Conservation (phyloP, 2,329 filamentous ascomycete genomes). For the Hymenoscyphus fructigenus region DNA sequence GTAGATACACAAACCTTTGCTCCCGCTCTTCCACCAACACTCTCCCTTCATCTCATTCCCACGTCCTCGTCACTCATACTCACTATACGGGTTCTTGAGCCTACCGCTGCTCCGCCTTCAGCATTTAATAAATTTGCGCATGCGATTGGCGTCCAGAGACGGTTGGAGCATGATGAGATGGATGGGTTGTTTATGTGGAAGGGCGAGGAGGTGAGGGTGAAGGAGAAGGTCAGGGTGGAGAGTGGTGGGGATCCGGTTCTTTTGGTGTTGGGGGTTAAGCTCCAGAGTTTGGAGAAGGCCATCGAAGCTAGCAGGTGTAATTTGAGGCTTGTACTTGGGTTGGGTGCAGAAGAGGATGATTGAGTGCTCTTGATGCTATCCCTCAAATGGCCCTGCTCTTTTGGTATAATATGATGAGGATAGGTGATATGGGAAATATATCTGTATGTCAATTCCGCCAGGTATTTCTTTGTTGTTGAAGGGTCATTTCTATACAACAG, state of each 20-base stretch:
- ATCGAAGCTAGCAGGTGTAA: conserved; percentile 69
- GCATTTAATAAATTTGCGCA: conserved; percentile 67
- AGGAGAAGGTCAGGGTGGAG: conserved; percentile 86
- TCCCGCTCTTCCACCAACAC: conserved; percentile 59
- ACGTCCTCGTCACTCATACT: conserved; percentile 70
- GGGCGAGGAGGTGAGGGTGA: conserved; percentile 74
- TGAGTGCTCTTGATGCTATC: not conserved
- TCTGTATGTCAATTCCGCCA: not conserved
- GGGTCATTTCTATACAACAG: not conserved
- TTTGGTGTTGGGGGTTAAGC: conserved; percentile 79
- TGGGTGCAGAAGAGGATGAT: conserved; percentile 6
- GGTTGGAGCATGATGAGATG: conserved; percentile 75
- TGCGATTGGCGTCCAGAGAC: conserved; percentile 64
- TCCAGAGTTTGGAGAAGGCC: conserved; percentile 73
- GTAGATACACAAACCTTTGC: conserved; percentile 50
- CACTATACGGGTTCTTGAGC: conserved; percentile 67
- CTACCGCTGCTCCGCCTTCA: conserved; percentile 58
- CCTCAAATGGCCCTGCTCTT: not conserved
- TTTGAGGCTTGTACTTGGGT: conserved; percentile 73
- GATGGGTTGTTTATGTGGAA: conserved; percentile 68
- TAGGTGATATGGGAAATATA: not conserved
- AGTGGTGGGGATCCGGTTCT: conserved; percentile 74
- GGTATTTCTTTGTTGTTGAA: no score
- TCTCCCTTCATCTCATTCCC: conserved; percentile 74
- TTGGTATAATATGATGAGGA: not conserved